Percentiles rank a stretch among this genome's conserved stretches.
phyloP scores from a whole-genome alignment of 305 asterid species.

The Fraxinus baroniana region DNA sequence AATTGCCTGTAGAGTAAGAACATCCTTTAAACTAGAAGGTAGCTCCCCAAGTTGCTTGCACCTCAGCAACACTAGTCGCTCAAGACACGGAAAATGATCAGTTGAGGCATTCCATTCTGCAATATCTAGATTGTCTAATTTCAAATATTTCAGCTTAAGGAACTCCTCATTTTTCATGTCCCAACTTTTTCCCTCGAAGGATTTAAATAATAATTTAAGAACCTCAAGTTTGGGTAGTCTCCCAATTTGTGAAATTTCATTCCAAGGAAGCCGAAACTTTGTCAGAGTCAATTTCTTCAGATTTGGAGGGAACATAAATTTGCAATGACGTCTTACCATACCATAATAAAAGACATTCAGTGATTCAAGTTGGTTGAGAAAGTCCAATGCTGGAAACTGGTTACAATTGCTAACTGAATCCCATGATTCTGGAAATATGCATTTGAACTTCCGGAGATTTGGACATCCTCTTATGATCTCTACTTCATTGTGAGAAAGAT shows the following conservation, averaged over 20 bases:
- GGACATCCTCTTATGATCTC: slow-evolving; percentile 9
- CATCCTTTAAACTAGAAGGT: neutral
- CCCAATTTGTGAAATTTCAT: slow-evolving; percentile 3
- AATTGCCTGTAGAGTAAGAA: neutral
- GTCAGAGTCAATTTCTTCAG: slow-evolving; percentile 21
- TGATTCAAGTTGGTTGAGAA: slow-evolving; percentile 18
- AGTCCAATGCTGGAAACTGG: neutral
- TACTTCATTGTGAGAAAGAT: neutral
- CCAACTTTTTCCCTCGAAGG: slow-evolving; percentile 3
- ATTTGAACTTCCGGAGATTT: slow-evolving; percentile 9
- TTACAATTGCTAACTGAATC: neutral
- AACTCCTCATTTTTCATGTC: slow-evolving; percentile 9
- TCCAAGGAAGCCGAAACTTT: slow-evolving; percentile 16
- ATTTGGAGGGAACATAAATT: slow-evolving; percentile 16
- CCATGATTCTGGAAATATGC: neutral
- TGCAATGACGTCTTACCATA: neutral
- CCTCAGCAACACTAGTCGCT: neutral
- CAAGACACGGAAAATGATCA: slow-evolving; percentile 6
- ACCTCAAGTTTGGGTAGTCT: slow-evolving; percentile 16
- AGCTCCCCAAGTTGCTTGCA: slow-evolving; percentile 9
- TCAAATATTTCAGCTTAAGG: slow-evolving; percentile 4
- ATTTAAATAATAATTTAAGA: slow-evolving; percentile 3
- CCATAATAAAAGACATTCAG: slow-evolving; percentile 4
- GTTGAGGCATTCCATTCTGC: slow-evolving; percentile 8
- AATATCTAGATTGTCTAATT: neutral